phyloP scores from a whole-genome alignment of 2,329 filamentous ascomycete genomes.

The Colletotrichum lupini region DNA sequence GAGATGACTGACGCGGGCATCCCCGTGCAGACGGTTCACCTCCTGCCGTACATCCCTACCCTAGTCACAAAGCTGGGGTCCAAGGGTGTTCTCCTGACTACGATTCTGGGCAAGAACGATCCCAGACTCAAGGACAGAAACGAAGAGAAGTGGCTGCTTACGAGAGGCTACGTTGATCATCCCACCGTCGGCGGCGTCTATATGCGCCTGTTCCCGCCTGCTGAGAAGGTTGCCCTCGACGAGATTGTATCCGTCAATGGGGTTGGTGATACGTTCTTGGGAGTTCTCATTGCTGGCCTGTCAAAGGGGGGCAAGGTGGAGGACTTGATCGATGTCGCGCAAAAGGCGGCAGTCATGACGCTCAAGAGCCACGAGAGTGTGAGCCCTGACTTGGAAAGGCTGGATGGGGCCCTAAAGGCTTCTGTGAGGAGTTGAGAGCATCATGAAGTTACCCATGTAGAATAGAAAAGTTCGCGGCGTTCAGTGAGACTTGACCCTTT shows the following conservation, averaged over 20 bases:
- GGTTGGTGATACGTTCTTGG: conserved; percentile 92
- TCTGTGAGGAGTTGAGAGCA: conserved; percentile 31
- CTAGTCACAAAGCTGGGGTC: conserved; percentile 86
- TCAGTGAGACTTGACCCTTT: not conserved
- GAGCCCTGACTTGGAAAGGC: conserved; percentile 62
- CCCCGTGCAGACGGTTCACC: conserved; percentile 83
- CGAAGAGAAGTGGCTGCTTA: conserved; percentile 77
- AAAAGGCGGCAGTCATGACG: conserved; percentile 82
- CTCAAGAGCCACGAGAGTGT: conserved; percentile 82
- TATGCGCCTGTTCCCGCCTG: conserved; percentile 77
- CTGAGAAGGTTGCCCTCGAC: conserved; percentile 65
- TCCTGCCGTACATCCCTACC: conserved; percentile 88
- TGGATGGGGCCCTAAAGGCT: conserved; percentile 53
- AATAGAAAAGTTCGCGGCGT: not conserved
- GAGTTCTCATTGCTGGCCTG: conserved; percentile 83
- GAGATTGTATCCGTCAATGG: conserved; percentile 93
- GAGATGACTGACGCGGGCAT: conserved; percentile 82
- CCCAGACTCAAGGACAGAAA: conserved; percentile 71
- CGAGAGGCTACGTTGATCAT: conserved; percentile 66
- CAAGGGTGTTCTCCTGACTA: conserved; percentile 80
- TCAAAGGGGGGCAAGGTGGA: conserved; percentile 67
- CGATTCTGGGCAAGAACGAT: conserved; percentile 76
- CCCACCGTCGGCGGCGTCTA: conserved; percentile 80
- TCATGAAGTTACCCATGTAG: not conserved
- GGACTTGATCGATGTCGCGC: conserved; percentile 80